phyloP scores from a whole-genome alignment of 148 eudicot genomes.

The Selenicereus undatus region DNA sequence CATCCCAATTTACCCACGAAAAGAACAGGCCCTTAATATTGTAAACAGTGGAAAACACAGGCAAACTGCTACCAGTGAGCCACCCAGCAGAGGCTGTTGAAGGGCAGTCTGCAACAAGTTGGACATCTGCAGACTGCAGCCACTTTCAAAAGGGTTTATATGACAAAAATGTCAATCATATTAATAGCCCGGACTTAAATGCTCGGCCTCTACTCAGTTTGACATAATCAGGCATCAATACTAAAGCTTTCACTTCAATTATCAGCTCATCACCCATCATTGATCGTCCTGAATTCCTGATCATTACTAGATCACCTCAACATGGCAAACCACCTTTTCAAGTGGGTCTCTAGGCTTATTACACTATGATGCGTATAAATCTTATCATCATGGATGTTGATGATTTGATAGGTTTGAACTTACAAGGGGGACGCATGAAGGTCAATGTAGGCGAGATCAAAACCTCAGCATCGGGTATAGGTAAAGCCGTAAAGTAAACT shows the following conservation, averaged over 20 bases:
- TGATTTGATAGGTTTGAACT: no score
- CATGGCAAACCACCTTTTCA: no score
- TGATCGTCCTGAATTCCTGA: neutral
- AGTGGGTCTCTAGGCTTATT: no score
- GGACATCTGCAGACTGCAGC: neutral
- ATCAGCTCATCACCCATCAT: constrained; percentile 1
- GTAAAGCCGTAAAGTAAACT: neutral
- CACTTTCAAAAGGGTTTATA: neutral
- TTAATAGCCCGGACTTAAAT: neutral
- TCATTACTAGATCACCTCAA: neutral
- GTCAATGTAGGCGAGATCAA: neutral
- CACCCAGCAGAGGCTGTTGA: neutral
- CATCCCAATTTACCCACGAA: no score
- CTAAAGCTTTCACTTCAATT: neutral
- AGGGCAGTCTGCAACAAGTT: neutral
- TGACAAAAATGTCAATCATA: neutral
- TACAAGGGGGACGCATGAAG: neutral
- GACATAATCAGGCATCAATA: constrained; percentile 2
- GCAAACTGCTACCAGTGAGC: no score
- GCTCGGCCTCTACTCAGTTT: constrained; percentile 18
- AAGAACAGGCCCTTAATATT: no score
- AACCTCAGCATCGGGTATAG: neutral
- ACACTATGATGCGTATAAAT: no score
- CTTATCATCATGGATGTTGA: no score
- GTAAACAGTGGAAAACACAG: neutral